phyloP scores from a whole-genome alignment of 1,284 basidiomycete species.

The Pseudozyma hubeiensis region DNA sequence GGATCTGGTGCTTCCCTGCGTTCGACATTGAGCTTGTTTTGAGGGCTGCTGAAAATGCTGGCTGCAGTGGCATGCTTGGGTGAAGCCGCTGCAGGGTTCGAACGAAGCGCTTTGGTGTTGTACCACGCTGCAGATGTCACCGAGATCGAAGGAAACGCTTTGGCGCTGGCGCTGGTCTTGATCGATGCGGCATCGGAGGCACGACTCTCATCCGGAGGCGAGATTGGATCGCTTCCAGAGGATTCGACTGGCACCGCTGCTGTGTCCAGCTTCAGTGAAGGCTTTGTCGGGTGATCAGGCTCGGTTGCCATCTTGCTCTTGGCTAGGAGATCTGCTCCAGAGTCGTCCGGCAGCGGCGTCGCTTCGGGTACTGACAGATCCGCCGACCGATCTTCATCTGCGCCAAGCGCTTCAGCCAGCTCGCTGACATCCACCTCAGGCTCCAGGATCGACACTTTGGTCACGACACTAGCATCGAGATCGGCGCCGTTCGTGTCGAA shows the following conservation, averaged over 20 bases:
- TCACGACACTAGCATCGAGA: slow-evolving; percentile 29
- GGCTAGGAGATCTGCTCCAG: slow-evolving; percentile 4
- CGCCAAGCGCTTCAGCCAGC: slow-evolving; percentile 35
- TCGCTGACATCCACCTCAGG: slow-evolving; percentile 48
- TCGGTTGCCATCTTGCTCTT: neutral
- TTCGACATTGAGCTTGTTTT: slow-evolving; percentile 3
- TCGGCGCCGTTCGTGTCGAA: slow-evolving; percentile 25
- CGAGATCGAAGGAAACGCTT: slow-evolving; percentile 54
- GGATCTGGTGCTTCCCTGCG: slow-evolving; percentile 5
- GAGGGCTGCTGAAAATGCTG: slow-evolving; percentile 13
- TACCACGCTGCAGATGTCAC: slow-evolving; percentile 57
- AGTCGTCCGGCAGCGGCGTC: slow-evolving; percentile 1
- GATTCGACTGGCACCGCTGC: neutral
- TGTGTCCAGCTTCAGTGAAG: neutral
- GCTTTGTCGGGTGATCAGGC: neutral
- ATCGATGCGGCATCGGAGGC: slow-evolving; percentile 31
- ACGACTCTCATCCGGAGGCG: slow-evolving; percentile 2
- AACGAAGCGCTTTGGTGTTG: slow-evolving; percentile 40
- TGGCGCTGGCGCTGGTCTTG: slow-evolving; percentile 31
- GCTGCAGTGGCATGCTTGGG: slow-evolving; percentile 21
- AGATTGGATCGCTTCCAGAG: neutral
- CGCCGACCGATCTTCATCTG: slow-evolving; percentile 1
- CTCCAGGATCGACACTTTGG: slow-evolving; percentile 42
- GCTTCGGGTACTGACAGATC: neutral
- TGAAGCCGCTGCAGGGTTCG: slow-evolving; percentile 14